Evolutionary conservation across 108 stramenopile species (phyloP).

Genomic region (Aurantiochytrium sp.): DNA sequence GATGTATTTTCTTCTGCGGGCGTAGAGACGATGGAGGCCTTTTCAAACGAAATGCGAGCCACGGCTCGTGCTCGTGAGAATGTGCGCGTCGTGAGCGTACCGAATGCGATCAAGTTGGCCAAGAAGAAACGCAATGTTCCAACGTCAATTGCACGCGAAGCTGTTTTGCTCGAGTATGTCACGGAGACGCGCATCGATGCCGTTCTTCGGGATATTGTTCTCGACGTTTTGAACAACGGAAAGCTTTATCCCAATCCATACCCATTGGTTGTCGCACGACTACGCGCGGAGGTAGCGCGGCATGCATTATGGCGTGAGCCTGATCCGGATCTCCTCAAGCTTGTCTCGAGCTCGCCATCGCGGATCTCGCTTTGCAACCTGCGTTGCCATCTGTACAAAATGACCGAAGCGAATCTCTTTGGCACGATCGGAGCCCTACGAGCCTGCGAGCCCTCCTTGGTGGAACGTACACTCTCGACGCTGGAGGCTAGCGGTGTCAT

Average conservation of each 20-base stretch:
- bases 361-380: not conserved
- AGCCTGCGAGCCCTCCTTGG: not conserved
- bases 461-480: not conserved
- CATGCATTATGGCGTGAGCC: not conserved
- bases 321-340: not conserved
- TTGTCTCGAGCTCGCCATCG: not conserved
- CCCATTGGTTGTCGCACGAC: not conserved
- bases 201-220: not conserved
- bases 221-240: not conserved
- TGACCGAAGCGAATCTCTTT: not conserved
- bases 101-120: not conserved
- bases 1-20: not conserved
- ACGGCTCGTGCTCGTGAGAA: not conserved
- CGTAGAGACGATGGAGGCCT: not conserved
- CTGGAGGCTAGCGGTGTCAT: not conserved
- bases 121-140: constrained; percentile 10
- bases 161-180: not conserved
- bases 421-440: not conserved
- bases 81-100: not conserved
- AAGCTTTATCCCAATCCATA: not conserved
- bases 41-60: not conserved
- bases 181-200: not conserved
- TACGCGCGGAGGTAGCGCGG: not conserved
- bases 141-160: not conserved
- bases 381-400: not conserved